Conservation (phyloP, 768 basidiomycete species). For the Harrya chromipes region DNA sequence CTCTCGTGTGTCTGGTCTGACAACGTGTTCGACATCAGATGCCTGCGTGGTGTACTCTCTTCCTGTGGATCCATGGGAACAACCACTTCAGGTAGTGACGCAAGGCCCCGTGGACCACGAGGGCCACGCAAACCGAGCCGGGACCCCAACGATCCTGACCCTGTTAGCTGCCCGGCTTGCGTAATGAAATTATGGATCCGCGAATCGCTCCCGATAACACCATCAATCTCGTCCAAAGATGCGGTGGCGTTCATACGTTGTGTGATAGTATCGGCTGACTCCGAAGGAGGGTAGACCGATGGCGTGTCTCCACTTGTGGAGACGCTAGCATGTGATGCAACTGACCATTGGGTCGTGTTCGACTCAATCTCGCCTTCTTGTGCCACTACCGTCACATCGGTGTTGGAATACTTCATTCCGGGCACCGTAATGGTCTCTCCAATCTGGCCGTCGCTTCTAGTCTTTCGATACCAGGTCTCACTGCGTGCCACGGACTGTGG, state of each 20-base stretch:
- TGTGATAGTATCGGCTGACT: constrained; percentile 24
- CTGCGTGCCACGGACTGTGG: constrained; percentile 22
- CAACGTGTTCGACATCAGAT: constrained; percentile 32
- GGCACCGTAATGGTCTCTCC: constrained; percentile 25
- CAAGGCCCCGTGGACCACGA: constrained; percentile 20
- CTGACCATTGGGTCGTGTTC: constrained; percentile 1
- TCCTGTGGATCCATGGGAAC: constrained; percentile 10
- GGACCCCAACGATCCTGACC: constrained; percentile 15
- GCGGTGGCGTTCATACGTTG: constrained; percentile 11
- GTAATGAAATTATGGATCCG: constrained; percentile 27
- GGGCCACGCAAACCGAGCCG: constrained; percentile 17
- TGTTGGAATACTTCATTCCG: constrained; percentile 31
- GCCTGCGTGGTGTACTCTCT: constrained; percentile 25
- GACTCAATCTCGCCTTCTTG: constrained; percentile 15
- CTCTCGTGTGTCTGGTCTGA: constrained; percentile 44
- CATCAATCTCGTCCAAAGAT: constrained; percentile 31
- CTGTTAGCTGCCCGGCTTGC: constrained; percentile 14
- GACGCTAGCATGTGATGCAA: constrained; percentile 6
- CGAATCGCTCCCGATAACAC: constrained; percentile 18
- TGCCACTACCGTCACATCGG: constrained; percentile 27
- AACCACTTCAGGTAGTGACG: constrained; percentile 15
- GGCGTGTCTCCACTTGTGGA: constrained; percentile 16
- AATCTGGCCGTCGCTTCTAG: constrained; percentile 14
- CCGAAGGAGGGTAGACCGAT: constrained; percentile 27
- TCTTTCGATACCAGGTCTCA: constrained; percentile 31